Percentiles rank a stretch among this genome's conserved stretches.
phyloP scores from a whole-genome alignment of 2,329 filamentous ascomycete species.

The Ophiocordyceps camponoti-floridani region DNA sequence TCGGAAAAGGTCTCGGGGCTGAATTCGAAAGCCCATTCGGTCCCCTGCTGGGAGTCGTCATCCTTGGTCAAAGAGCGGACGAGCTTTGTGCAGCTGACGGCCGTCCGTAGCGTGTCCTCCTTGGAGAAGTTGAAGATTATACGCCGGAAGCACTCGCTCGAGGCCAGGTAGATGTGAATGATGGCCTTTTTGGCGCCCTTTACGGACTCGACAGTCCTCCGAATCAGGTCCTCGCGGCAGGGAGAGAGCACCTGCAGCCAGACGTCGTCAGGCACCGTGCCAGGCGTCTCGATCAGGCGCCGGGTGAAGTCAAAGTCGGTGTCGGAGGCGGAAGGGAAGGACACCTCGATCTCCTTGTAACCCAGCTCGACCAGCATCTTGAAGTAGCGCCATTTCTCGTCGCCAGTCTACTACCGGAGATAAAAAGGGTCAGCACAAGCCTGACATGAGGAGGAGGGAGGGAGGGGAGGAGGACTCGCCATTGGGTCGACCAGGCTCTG shows the following conservation, averaged over 20 bases:
- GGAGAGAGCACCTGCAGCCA: constrained; percentile 84
- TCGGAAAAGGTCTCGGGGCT: constrained; percentile 84
- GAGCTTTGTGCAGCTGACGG: constrained; percentile 70
- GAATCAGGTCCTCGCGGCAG: constrained; percentile 81
- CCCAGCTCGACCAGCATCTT: constrained; percentile 82
- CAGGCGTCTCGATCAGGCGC: constrained; percentile 69
- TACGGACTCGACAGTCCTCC: constrained; percentile 73
- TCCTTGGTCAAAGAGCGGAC: constrained; percentile 83
- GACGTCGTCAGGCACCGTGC: constrained; percentile 72
- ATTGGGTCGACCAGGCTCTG: constrained; percentile 87
- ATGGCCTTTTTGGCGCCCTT: constrained; percentile 85
- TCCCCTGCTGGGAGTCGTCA: constrained; percentile 36
- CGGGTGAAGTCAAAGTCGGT: constrained; percentile 94
- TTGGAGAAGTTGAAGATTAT: constrained; percentile 81
- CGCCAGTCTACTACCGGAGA: constrained; percentile 46
- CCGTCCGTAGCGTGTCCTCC: constrained; percentile 64
- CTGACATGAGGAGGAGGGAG: not conserved
- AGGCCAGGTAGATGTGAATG: constrained; percentile 89
- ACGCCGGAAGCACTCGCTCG: constrained; percentile 84
- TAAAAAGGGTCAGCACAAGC: not conserved
- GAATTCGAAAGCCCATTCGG: constrained; percentile 67
- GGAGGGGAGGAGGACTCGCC: constrained; percentile 27
- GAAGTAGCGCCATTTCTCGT: constrained; percentile 92
- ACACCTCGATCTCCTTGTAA: constrained; percentile 96
- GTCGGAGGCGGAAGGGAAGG: constrained; percentile 85